These are phyloP conservation scores for Asterochloris erici DNA, from an alignment of 139 green algal genomes.

Conservation along the genomic window DNA sequence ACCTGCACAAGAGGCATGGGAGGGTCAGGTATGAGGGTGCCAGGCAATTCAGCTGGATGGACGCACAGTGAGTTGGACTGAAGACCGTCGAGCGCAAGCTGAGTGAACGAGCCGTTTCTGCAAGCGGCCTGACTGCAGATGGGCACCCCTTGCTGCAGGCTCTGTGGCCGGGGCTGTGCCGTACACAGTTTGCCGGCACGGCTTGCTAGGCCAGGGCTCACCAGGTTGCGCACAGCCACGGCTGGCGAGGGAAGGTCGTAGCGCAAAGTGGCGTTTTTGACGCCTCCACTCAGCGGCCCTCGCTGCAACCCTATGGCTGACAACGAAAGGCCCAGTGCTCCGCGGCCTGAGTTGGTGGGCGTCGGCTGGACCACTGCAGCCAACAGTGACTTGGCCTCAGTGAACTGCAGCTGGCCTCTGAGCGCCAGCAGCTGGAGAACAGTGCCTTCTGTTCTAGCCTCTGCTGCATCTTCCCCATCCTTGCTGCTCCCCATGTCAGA, in stretches of 20 bases:
- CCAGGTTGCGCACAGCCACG: slow-evolving; percentile 68
- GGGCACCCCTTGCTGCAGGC: neutral
- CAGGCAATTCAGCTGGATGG: neutral
- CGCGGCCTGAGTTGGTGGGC: too few relatives aligned
- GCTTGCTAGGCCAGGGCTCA: neutral
- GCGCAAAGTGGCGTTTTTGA: slow-evolving; percentile 81
- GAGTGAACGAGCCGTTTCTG: neutral
- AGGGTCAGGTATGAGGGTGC: neutral
- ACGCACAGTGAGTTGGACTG: neutral
- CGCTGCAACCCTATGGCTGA: slow-evolving; percentile 57
- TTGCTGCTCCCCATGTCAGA: neutral
- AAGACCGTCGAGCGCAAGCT: neutral
- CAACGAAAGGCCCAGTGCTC: too few relatives aligned
- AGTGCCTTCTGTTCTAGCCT: too few relatives aligned
- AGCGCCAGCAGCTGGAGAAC: too few relatives aligned
- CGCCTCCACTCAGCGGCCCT: slow-evolving; percentile 73
- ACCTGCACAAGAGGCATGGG: slow-evolving; percentile 33
- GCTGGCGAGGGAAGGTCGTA: slow-evolving; percentile 81
- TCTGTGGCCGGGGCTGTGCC: too few relatives aligned
- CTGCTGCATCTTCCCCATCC: neutral
- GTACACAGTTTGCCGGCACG: too few relatives aligned
- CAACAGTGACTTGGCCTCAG: too few relatives aligned
- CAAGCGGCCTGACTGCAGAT: too few relatives aligned
- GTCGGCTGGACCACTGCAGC: too few relatives aligned
- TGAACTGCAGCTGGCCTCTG: too few relatives aligned